phyloP scores from a whole-genome alignment of 495 filamentous ascomycete species.

The Astrothelium subdiscretum region DNA sequence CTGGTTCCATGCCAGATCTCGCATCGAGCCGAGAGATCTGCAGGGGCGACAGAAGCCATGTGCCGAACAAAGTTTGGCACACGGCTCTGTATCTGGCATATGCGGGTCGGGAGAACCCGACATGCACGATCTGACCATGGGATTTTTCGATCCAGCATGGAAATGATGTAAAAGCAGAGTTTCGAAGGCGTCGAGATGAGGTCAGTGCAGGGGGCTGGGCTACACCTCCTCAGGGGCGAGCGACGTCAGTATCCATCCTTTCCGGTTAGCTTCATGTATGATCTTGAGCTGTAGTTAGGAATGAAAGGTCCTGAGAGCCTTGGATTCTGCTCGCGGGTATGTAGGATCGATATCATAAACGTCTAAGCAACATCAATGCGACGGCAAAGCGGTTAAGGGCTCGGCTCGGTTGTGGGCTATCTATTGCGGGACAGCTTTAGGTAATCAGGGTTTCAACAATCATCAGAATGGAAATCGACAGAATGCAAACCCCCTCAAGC shows the following conservation, averaged over 20 bases:
- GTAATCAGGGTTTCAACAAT: too few relatives aligned
- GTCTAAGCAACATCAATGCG: too few relatives aligned
- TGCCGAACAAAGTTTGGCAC: not conserved
- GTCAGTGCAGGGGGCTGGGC: conserved; percentile 1
- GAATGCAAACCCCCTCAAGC: too few relatives aligned
- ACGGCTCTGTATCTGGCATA: not conserved
- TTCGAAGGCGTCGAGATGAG: not conserved
- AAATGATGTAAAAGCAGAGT: conserved; percentile 1
- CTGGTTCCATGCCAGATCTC: not conserved
- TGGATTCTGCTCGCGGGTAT: too few relatives aligned
- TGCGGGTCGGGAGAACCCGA: not conserved
- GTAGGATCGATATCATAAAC: too few relatives aligned
- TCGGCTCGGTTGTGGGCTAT: too few relatives aligned
- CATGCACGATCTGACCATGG: not conserved
- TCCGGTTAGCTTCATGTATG: not conserved
- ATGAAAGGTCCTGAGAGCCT: too few relatives aligned
- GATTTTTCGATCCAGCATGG: not conserved
- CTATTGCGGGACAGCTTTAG: too few relatives aligned
- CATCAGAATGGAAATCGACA: too few relatives aligned
- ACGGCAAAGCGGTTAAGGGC: too few relatives aligned
- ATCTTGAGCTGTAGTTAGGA: not conserved
- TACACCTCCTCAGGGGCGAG: not conserved
- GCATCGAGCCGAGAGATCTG: not conserved
- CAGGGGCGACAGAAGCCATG: not conserved
- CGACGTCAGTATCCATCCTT: not conserved